Base-by-base conservation (phyloP, 208 protist species). In the Leishmania tropica region DNA sequence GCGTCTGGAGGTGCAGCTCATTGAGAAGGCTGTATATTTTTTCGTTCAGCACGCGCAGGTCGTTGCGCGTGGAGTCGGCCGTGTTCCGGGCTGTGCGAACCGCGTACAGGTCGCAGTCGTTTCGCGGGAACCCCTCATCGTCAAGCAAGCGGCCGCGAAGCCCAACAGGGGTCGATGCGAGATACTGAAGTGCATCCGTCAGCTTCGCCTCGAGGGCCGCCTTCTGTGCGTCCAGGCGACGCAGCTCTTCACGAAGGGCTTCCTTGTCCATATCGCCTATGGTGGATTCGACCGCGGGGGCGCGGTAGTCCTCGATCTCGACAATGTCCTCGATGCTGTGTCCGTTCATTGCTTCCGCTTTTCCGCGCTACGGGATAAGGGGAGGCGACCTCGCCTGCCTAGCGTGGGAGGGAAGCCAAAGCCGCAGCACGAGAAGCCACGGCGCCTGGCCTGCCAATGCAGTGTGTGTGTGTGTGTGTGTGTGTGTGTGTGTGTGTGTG, bases 81-180 rank as follows among this genome's bases (percentile, higher is more conserved):
- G 85, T 93, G n/a, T 98, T 88, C 11, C 93, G 84, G 1, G 95
- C 93, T 3, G 79, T 81, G 21, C 92, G 88, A 0, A 98, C 90
- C 3, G 95, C 95, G 83, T 97, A 96, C n/a, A 96, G 81, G 81
- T 98, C 95, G 79, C 92, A 96, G 82, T 98, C 95, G 72, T 77
- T 74, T 11, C 95, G 85, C 17, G 95, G 95, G 73, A 95, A 96
- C 40, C 95, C 95, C 35, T 96, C 93, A 11, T 85, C 87, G 79
- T 98, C 93, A 15, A 96, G 47, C 31, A 98, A 87, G n/a, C 81
- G 84, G 7, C 79, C 89, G 54, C 81, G 60, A 73, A 96, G 71
- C 2, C 95, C 95, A 21, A 92, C 93, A 17, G 93, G 92, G 13
- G 93, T 95, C 4, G 85, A 80, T 28, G 75, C 68, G 56, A 98